Evolutionary conservation across 140 eudicot genomes (phyloP).

Genomic region (Ambrosia hybrid): DNA sequence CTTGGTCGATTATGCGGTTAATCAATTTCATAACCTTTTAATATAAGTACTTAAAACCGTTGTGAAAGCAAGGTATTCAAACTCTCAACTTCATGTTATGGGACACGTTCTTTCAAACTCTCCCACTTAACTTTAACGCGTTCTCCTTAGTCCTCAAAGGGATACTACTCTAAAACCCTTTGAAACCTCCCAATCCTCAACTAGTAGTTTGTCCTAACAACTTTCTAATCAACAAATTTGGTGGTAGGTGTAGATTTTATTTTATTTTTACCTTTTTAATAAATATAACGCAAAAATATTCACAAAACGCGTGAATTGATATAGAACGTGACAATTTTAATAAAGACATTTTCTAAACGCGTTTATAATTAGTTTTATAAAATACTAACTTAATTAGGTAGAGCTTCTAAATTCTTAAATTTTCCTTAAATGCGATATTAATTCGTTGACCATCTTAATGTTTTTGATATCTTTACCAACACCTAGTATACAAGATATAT

Average conservation of each 20-base stretch:
- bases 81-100: not conserved
- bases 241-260: not conserved
- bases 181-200: not conserved
- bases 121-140: not conserved
- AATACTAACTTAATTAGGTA: constrained; percentile 5
- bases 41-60: not conserved
- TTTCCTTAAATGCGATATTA: constrained; percentile 21
- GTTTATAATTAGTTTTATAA: not conserved
- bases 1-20: not conserved
- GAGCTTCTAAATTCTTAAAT: constrained; percentile 12
- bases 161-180: not conserved
- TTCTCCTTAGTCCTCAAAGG: not conserved
- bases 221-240: not conserved
- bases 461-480: constrained; percentile 5
- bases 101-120: not conserved
- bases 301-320: constrained; percentile 11
- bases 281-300: not conserved
- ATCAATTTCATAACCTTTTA: too few species aligned
- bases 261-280: not conserved
- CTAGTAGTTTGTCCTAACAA: not conserved
- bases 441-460: constrained; percentile 18
- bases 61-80: not conserved
- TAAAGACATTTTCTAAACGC: constrained; percentile 5
- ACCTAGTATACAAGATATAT: not conserved
- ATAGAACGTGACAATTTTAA: not conserved